Evolutionary conservation across 768 basidiomycete species (phyloP), one percentile per base, ranked within the genome.

Genomic region (Trametes maxima): DNA sequence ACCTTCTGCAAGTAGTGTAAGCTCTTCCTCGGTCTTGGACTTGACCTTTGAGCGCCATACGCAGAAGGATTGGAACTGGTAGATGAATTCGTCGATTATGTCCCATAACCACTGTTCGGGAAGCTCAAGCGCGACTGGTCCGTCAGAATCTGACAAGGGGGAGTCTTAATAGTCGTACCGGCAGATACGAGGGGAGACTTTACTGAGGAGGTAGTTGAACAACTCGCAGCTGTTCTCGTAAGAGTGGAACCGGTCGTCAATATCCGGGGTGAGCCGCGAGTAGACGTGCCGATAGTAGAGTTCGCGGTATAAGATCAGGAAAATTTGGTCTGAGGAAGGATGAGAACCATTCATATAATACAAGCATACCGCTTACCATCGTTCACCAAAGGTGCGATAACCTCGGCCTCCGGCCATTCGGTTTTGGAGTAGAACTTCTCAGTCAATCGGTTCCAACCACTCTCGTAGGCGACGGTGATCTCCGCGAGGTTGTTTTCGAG

Each of bases 91-190:
- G 77, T 96, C 94, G 70, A 96, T 88, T 74, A 95, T 95, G 70
- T 96, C 94, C 94, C 95, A 98, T 8, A 99, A 77, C 96, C 96
- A 99, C 73, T 97, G 95, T 61, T 95, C 93, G 0, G 96, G 96
- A 22, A 99, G 86, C 63, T 95, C 88, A 51, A 98, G 86, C n/a
- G 87, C 75, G 0, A 98, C 94, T 2, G 96, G 96, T 0, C 90
- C 92, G 61, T 97, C 94, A 12, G 94, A 95, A 75, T 98, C 94
- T 94, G 67, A 8, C 28, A 13, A 36, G 17, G 33, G 2, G 8
- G 11, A 37, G 11, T 17, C 39, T 40, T n/a, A 56, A 42, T 11
- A 3, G 5, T 37, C 22, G 46, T 49, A 17, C 60, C 33, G 17
- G 35, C 22, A 6, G 35, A 60, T 8, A 44, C 37, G 5, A n/a